phyloP scores from a whole-genome alignment of 2,329 filamentous ascomycete species.

The Emergomyces pasteurianus region DNA sequence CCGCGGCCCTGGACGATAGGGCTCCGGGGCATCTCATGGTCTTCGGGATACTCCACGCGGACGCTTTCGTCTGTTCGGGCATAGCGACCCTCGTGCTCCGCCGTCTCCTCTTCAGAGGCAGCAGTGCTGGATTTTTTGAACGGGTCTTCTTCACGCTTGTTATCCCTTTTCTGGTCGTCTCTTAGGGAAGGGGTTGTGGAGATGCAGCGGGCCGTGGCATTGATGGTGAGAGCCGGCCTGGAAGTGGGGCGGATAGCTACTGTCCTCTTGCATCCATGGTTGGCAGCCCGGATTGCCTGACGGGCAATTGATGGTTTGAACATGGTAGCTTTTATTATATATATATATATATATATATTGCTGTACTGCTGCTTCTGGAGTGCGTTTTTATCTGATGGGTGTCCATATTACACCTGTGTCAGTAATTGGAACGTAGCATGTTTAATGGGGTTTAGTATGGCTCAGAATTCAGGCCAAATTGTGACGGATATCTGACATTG shows the following conservation, averaged over 20 bases:
- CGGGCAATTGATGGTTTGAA: constrained; percentile 19
- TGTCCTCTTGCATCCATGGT: constrained; percentile 8
- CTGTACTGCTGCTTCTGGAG: neutral
- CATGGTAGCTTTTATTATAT: constrained; percentile 14
- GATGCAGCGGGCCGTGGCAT: constrained; percentile 2
- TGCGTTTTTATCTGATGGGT: neutral
- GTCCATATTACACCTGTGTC: neutral
- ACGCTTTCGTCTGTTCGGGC: constrained; percentile 72
- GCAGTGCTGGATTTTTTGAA: neutral
- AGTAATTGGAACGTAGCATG: neutral
- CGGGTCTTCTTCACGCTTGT: neutral
- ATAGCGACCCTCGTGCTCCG: constrained; percentile 51
- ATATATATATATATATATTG: too few species aligned
- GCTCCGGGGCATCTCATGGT: constrained; percentile 59
- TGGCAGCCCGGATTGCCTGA: constrained; percentile 16
- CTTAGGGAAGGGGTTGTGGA: neutral
- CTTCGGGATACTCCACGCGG: constrained; percentile 65
- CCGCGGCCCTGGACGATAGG: constrained; percentile 62
- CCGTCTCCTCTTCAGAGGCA: constrained; percentile 7
- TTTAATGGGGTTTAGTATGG: neutral
- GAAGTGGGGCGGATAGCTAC: constrained; percentile 3
- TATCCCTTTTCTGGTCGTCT: neutral
- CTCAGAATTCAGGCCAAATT: neutral
- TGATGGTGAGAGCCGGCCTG: constrained; percentile 9
- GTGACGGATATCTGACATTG: neutral